Conservation (phyloP, 129 eudicot species). For the Tanacetum coccineum region DNA sequence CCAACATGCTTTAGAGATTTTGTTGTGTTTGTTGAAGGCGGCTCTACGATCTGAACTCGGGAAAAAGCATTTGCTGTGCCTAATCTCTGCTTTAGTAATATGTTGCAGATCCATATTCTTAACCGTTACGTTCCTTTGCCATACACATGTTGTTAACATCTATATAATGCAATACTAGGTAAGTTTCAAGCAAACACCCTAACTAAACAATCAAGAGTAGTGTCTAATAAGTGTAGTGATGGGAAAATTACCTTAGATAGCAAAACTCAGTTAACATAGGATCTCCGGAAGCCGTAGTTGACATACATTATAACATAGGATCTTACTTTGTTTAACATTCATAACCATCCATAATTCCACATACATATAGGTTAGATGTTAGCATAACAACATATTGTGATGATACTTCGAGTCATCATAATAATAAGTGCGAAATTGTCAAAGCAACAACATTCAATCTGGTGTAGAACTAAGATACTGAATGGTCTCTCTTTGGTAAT, state of each 20-base stretch:
- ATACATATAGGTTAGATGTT: conserved; percentile 10
- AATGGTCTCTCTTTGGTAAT: conserved; percentile 20
- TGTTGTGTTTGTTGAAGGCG: too few species aligned
- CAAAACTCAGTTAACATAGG: background rate
- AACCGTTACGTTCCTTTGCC: conserved; percentile 5
- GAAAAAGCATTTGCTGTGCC: background rate
- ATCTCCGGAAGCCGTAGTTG: conserved; percentile 2
- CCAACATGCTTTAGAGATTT: background rate
- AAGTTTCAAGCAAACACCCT: conserved; percentile 13
- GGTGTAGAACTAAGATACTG: conserved; percentile 21
- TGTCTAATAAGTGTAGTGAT: conserved; percentile 4
- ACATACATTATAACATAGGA: background rate
- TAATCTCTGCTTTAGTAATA: background rate
- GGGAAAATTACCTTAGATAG: conserved; percentile 3
- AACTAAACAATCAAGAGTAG: conserved; percentile 11
- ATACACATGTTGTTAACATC: conserved; percentile 3
- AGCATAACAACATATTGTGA: background rate
- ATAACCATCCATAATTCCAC: background rate
- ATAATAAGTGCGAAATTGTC: conserved; percentile 11
- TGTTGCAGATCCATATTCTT: background rate
- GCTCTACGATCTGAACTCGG: too few species aligned
- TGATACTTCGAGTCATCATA: background rate
- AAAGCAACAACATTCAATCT: background rate
- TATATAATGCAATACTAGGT: background rate
- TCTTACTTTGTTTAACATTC: conserved; percentile 4